Evolutionary conservation across 2,329 filamentous ascomycete genomes (phyloP).

Genomic region (Sarocladium brachiariae): DNA sequence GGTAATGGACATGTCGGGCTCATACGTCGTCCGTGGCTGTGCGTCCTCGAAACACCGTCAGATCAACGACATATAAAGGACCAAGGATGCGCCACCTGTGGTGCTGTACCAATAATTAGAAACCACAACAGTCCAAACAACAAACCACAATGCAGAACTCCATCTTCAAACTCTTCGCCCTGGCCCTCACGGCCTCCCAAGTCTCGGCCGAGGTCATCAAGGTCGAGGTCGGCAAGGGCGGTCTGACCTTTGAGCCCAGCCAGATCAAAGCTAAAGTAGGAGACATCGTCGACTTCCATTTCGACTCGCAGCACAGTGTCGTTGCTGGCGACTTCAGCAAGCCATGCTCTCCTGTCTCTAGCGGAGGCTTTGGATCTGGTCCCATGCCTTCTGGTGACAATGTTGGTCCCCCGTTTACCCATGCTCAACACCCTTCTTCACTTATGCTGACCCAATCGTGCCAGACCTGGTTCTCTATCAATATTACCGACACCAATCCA

Average conservation of each 20-base stretch:
- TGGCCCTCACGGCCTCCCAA: constrained; percentile 18
- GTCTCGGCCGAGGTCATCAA: constrained; percentile 25
- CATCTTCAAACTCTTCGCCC: constrained; percentile 19
- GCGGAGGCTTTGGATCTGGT: constrained; percentile 29
- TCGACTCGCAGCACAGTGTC: constrained; percentile 31
- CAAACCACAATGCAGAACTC: constrained; percentile 15
- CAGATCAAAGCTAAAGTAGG: constrained; percentile 24
- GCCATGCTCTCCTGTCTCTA: constrained; percentile 27
- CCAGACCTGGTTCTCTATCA: constrained; percentile 24
- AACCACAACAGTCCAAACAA: neutral
- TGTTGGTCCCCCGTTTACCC: constrained; percentile 18
- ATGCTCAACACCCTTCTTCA: neutral
- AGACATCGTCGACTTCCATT: constrained; percentile 31
- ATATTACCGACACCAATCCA: constrained; percentile 24
- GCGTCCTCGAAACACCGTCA: neutral
- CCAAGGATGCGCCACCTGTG: neutral
- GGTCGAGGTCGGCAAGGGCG: constrained; percentile 24
- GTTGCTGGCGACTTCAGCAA: constrained; percentile 26
- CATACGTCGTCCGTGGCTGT: neutral
- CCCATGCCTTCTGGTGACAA: constrained; percentile 23
- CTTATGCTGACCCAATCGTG: neutral
- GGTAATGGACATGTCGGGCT: neutral
- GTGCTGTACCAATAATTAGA: neutral
- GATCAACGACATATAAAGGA: neutral
- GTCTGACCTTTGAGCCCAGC: constrained; percentile 24